Evolutionary conservation across 129 eudicot species (phyloP).

Genomic region (Escallonia rubra): DNA sequence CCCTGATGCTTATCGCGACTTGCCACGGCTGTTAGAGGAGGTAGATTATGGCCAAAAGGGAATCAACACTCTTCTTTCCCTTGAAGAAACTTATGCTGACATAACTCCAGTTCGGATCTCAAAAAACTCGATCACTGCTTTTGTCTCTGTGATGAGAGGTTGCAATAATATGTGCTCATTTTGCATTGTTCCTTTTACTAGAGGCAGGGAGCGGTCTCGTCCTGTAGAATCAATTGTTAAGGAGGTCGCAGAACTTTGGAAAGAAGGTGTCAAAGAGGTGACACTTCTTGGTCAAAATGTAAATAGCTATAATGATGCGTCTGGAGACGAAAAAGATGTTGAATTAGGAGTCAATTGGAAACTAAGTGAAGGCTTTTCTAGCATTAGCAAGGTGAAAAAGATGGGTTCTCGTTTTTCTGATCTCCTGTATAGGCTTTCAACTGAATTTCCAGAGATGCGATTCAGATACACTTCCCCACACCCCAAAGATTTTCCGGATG

Average conservation of each 20-base stretch:
- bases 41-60: conserved; percentile 97
- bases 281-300: conserved; percentile 99
- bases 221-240: conserved; percentile 90
- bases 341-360: conserved; percentile 74
- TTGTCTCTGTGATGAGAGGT: conserved; percentile 97
- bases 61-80: conserved; percentile 92
- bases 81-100: conserved; percentile 99
- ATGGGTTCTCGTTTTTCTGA: conserved; percentile 91
- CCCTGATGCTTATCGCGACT: conserved; percentile 94
- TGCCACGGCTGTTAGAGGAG: conserved; percentile 87
- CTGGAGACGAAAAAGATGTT: conserved; percentile 37
- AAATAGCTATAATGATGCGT: conserved; percentile 88
- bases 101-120: conserved; percentile 92
- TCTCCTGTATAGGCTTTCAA: conserved; percentile 77
- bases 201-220: conserved; percentile 97
- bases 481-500: conserved; percentile 98
- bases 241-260: conserved; percentile 89
- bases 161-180: conserved; percentile 99
- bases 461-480: conserved; percentile 99
- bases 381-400: conserved; percentile 72
- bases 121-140: conserved; percentile 73
- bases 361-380: conserved; percentile 91
- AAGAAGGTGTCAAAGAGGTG: conserved; percentile 94
- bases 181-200: conserved; percentile 97
- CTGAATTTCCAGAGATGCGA: conserved; percentile 90